These are phyloP conservation scores for Setomelanomma holmii DNA, from an alignment of 2,329 filamentous ascomycete species.

Conservation along the genomic window DNA sequence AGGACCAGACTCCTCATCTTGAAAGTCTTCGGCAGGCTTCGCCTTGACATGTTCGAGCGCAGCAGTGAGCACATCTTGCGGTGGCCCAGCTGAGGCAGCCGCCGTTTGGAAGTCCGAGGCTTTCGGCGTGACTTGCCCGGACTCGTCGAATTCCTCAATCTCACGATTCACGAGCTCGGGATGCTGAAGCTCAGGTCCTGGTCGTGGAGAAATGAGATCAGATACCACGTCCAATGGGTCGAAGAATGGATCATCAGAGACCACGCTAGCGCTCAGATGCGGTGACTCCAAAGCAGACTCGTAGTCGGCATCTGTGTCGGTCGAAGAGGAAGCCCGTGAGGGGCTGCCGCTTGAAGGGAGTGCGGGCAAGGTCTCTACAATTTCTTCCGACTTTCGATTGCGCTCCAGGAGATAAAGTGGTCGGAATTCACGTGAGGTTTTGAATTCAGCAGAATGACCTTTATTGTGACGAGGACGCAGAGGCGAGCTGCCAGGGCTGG, in stretches of 20 bases:
- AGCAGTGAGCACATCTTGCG: conserved; percentile 31
- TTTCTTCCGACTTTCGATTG: conserved; percentile 46
- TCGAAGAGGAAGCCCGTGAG: conserved; percentile 40
- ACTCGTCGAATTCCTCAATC: conserved; percentile 61
- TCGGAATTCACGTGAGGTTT: conserved; percentile 70
- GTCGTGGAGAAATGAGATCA: conserved; percentile 24
- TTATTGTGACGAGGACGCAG: conserved; percentile 54
- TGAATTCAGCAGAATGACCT: conserved; percentile 61
- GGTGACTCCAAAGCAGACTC: conserved; percentile 54
- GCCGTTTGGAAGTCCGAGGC: conserved; percentile 54
- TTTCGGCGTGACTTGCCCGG: conserved; percentile 73
- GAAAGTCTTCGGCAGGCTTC: conserved; percentile 8
- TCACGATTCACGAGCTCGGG: conserved; percentile 37
- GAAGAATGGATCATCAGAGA: conserved; percentile 29
- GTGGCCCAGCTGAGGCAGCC: conserved; percentile 15
- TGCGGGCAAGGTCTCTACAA: conserved; percentile 57
- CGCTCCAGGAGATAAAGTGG: conserved; percentile 84
- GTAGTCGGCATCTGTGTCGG: conserved; percentile 53
- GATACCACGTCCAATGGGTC: conserved; percentile 26
- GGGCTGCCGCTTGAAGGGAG: conserved; percentile 57
- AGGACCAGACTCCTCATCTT: conserved; percentile 4
- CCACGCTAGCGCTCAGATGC: conserved; percentile 31
- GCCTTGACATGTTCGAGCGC: conserved; percentile 27
- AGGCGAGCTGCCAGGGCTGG: conserved; percentile 50
- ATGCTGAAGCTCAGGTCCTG: conserved; percentile 24